Evolutionary conservation across 2,329 filamentous ascomycete species (phyloP).

Genomic region (Monilinia fructigena): DNA sequence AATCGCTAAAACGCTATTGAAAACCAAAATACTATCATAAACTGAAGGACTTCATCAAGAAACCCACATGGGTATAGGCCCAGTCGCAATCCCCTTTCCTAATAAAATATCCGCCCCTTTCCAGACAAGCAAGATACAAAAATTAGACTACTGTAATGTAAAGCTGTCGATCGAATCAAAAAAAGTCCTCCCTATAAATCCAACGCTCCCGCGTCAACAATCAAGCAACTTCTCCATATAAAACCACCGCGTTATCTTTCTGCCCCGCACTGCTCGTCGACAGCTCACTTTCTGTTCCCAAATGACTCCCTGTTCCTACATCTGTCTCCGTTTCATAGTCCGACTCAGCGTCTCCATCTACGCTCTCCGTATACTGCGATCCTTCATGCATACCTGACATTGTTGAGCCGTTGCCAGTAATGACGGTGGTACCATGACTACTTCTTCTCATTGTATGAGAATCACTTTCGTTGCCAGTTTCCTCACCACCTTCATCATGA

Average conservation of each 20-base stretch:
- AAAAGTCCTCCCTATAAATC: conserved; percentile 24
- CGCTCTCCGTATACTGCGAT: conserved; percentile 38
- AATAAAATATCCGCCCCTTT: background rate
- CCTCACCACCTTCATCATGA: conserved; percentile 24
- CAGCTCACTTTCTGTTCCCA: conserved; percentile 23
- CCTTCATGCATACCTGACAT: conserved; percentile 34
- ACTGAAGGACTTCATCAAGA: conserved; percentile 29
- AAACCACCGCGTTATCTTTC: conserved; percentile 26
- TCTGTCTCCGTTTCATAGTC: conserved; percentile 26
- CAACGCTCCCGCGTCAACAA: conserved; percentile 22
- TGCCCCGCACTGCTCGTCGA: conserved; percentile 18
- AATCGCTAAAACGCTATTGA: conserved; percentile 35
- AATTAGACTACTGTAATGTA: background rate
- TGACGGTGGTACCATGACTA: conserved; percentile 37
- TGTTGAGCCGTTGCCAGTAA: conserved; percentile 33
- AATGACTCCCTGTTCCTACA: conserved; percentile 29
- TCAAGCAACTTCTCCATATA: conserved; percentile 32
- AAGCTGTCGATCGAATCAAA: background rate
- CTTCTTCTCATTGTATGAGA: conserved; percentile 37
- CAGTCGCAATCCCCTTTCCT: conserved; percentile 7
- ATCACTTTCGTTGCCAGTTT: conserved; percentile 31
- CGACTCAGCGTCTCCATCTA: conserved; percentile 31
- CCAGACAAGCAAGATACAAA: conserved; percentile 10
- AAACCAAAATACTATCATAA: conserved; percentile 11
- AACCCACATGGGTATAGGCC: conserved; percentile 18